Percentiles rank a stretch among this genome's conserved stretches.
phyloP scores from a whole-genome alignment of 257 asterid genomes.

The Salvia splendens region DNA sequence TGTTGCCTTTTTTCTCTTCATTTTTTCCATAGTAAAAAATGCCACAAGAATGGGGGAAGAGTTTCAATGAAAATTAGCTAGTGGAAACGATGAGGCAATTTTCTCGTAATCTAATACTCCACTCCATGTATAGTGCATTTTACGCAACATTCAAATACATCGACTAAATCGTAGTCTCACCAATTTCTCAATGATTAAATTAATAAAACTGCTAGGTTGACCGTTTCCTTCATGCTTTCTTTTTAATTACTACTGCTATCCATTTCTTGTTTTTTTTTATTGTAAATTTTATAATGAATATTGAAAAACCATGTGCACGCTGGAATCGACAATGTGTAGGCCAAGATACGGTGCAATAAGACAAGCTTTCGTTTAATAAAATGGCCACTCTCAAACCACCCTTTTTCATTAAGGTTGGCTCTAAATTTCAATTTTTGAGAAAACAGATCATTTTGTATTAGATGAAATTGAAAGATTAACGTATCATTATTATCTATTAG shows the following conservation, averaged over 20 bases:
- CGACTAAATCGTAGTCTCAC: not conserved
- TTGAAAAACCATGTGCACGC: slow-evolving; percentile 34
- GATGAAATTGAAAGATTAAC: no score
- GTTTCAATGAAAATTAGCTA: not conserved
- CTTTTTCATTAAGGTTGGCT: not conserved
- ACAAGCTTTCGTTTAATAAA: slow-evolving; percentile 29
- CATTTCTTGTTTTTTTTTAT: not conserved
- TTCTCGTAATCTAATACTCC: not conserved
- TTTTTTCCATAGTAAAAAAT: not conserved
- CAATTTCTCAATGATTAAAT: not conserved
- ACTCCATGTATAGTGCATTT: not conserved
- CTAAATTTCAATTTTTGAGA: no score
- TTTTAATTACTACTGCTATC: not conserved
- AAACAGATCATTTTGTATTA: no score
- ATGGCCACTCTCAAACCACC: slow-evolving; percentile 22
- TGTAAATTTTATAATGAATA: not conserved
- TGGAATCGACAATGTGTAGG: slow-evolving; percentile 29
- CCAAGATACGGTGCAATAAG: slow-evolving; percentile 29
- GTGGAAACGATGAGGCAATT: slow-evolving; percentile 30
- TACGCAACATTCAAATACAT: not conserved
- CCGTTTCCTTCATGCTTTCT: not conserved
- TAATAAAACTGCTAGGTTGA: slow-evolving; percentile 8
- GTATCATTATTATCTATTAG: no score
- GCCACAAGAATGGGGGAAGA: not conserved
- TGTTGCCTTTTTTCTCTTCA: not conserved